These are phyloP conservation scores for Starmerella asiatica DNA, from an alignment of 805 yeast genomes.

Conservation along the genomic window DNA sequence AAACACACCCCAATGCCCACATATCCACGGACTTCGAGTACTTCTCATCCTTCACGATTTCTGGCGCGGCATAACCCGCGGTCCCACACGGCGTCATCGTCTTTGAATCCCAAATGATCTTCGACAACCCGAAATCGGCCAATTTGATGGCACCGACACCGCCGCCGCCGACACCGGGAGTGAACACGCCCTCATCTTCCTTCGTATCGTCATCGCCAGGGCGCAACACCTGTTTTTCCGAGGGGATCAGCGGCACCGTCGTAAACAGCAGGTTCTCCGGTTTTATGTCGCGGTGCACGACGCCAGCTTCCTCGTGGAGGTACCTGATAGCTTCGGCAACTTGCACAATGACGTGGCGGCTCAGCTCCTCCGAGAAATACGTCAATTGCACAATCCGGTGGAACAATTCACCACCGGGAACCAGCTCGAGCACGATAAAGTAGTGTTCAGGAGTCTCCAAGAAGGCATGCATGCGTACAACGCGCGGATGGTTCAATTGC, in stretches of 20 bases:
- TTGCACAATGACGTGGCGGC: slow-evolving; percentile 60
- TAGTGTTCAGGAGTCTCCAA: slow-evolving; percentile 41
- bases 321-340: slow-evolving; percentile 58
- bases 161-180: slow-evolving; percentile 77
- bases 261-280: slow-evolving; percentile 64
- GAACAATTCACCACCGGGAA: slow-evolving; percentile 70
- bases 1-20: slow-evolving; percentile 98
- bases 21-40: slow-evolving; percentile 91
- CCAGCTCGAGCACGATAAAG: slow-evolving; percentile 52
- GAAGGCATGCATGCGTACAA: slow-evolving; percentile 42
- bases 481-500: slow-evolving; percentile 45
- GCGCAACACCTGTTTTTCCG: slow-evolving; percentile 25
- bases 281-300: slow-evolving; percentile 70
- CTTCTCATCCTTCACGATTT: slow-evolving; percentile 83
- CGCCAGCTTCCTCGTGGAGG: slow-evolving; percentile 55
- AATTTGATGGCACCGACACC: slow-evolving; percentile 78
- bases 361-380: slow-evolving; percentile 57
- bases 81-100: slow-evolving; percentile 98
- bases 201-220: slow-evolving; percentile 36
- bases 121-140: slow-evolving; percentile 92
- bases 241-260: slow-evolving; percentile 36
- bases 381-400: slow-evolving; percentile 67
- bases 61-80: slow-evolving; percentile 97
- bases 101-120: slow-evolving; percentile 73
- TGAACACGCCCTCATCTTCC: slow-evolving; percentile 76